A percentile compares a stretch with the other conserved stretches of the same genome.
phyloP scores from a whole-genome alignment of 2,329 filamentous ascomycete species.

The Penicillium sp. region DNA sequence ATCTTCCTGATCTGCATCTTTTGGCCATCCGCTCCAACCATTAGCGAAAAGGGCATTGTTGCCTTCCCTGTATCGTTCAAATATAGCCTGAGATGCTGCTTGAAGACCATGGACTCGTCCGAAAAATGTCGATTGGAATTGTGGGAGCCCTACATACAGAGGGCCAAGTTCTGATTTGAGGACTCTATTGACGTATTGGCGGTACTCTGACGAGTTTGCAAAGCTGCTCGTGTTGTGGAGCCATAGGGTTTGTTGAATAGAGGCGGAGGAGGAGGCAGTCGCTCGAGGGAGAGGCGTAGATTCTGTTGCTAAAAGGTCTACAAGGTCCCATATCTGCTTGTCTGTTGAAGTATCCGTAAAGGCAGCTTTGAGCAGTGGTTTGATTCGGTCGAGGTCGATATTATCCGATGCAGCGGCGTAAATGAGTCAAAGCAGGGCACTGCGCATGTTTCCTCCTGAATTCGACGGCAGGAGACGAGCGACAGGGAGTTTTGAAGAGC shows the following conservation, averaged over 20 bases:
- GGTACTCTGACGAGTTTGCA: constrained; percentile 24
- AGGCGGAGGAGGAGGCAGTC: constrained; percentile 7
- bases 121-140: constrained; percentile 24
- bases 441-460: constrained; percentile 11
- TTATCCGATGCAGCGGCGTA: constrained; percentile 5
- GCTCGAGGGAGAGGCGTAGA: constrained; percentile 17
- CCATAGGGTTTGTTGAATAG: constrained; percentile 18
- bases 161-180: constrained; percentile 24
- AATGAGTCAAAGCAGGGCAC: constrained; percentile 14
- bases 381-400: constrained; percentile 15
- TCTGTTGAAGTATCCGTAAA: constrained; percentile 4
- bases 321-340: constrained; percentile 18
- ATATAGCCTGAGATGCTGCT: constrained; percentile 16
- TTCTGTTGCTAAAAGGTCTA: constrained; percentile 14
- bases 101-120: constrained; percentile 18
- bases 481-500: constrained; percentile 8
- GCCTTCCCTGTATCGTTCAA: constrained; percentile 21
- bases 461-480: constrained; percentile 10
- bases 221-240: constrained; percentile 24
- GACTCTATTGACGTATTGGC: constrained; percentile 21
- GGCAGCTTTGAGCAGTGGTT: constrained; percentile 14
- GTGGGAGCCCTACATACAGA: constrained; percentile 20
- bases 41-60: constrained; percentile 19
- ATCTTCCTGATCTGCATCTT: constrained; percentile 19
- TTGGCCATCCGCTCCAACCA: constrained; percentile 27